Base-by-base conservation (phyloP, 345 rosid species). In the Isatis tinctoria region DNA sequence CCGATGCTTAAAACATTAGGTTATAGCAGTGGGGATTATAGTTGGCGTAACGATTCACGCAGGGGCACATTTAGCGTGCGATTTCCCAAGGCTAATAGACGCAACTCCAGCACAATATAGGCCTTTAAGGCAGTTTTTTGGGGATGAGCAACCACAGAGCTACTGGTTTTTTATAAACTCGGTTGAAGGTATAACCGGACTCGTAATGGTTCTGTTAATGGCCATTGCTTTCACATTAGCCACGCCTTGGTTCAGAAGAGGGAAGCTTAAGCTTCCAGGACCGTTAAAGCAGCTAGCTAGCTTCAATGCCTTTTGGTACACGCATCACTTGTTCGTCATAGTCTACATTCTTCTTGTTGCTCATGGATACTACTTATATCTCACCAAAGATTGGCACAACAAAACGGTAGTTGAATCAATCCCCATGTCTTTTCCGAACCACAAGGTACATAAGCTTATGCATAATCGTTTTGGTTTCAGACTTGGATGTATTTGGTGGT, bases 301-400 rank as follows among this genome's bases (percentile, higher is more conserved):
- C 47, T 91, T 87, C 79, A 91, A 91, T 72, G 94, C 95, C 67
- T 91, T 91, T 58, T 88, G 97, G 97, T 91, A 91, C 70, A 87
- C 94, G 16, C 95, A 91, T 72, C 97, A 91, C 36, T 76, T 91
- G 52, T 91, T 91, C 37, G 67, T 88, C 77, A 80, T 91, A 16
- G 97, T 91, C 79, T 91, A 88, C 72, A 20, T 80, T 18, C 80
- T 88, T 68, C 92, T 91, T 36, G 37, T 91, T 67, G 86, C 84
- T 4, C 97, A 91, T 63, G 97, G 97, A 6, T 60, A 69, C 43
- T 79, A 78, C 76, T 85, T 91, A 26, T 91, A 88, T 80, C 80
- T 88, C 22, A 80, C 83, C 58, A 72, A 82, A 47, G 74, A 83
- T 27, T 85, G 88, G 90, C 83, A 78, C 76, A 79, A 82, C 80